A percentile compares a stretch with the other conserved stretches of the same genome.
Evolutionary conservation across 306 rosid species (phyloP).

Genomic region (Oxytropis ochrocephala): DNA sequence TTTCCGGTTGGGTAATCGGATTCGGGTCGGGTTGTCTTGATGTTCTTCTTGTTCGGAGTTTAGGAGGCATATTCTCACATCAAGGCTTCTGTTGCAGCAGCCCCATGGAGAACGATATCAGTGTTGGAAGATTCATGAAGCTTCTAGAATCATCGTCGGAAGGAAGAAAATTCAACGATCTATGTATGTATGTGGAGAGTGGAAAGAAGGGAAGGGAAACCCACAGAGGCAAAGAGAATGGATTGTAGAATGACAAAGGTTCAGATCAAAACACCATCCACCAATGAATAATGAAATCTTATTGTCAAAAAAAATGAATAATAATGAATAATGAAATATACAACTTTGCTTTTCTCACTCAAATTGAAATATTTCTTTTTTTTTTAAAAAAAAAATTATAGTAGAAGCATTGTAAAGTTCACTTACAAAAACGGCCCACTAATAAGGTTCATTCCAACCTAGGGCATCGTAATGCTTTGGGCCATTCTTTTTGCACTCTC

Average conservation of each 20-base stretch:
- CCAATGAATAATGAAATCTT: too few species aligned
- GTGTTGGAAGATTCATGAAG: conserved; percentile 29
- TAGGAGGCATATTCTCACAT: conserved; percentile 38
- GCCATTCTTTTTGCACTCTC: too few species aligned
- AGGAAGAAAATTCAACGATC: conserved; percentile 14
- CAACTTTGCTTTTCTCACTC: too few species aligned
- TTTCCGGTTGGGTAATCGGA: conserved; percentile 22
- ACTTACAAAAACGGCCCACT: too few species aligned
- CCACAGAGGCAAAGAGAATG: background rate
- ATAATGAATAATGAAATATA: too few species aligned
- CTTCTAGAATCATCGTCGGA: conserved; percentile 20
- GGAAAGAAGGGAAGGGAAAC: background rate
- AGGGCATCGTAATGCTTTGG: too few species aligned
- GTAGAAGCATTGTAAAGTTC: too few species aligned
- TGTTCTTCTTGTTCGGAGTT: conserved; percentile 44
- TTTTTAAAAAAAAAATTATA: too few species aligned
- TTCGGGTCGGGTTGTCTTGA: conserved; percentile 2
- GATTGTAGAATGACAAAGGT: background rate
- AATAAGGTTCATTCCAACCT: too few species aligned
- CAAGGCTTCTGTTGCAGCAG: background rate
- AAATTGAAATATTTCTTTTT: too few species aligned
- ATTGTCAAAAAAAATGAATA: too few species aligned
- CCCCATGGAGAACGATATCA: conserved; percentile 37
- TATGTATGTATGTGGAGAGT: background rate
- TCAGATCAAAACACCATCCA: too few species aligned